Base-by-base conservation (phyloP, 129 eudicot genomes). In the Lonicera japonica region DNA sequence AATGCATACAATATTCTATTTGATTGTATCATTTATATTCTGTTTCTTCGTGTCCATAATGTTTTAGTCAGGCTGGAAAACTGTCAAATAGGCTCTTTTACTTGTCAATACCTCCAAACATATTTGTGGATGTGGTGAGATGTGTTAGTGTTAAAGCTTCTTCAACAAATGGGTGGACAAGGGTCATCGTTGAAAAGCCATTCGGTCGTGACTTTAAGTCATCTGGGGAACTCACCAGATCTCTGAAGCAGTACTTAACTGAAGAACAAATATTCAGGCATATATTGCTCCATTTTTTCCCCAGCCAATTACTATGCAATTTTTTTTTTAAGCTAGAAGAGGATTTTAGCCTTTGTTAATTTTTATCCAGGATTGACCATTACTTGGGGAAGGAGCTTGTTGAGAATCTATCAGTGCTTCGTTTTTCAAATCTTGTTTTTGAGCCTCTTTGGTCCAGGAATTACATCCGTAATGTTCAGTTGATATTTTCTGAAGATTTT, bases 201-300 rank as follows among this genome's bases (percentile, higher is more conserved):
- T 87, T 91, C 64, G 98, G 96, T 48, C 94, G 95, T 41, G 98
- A 91, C 61, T 76, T 80, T 13, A 84, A 84, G 73, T 82, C 98
- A 1, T 91, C 98, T 52, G 75, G 81, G 21, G 96, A 84, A 82
- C 71, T 91, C 56, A 91, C 98, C 14, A 79, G 81, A 73, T 82
- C 74, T 64, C 78, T 91, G 54, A 91, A 91, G 67, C 70, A 68
- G 79, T 84, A 87, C 78, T 72, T 91, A 20, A 73, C 61, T 1
- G 98, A 91, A 81, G 98, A 91, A 61, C 98, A 91, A 80, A 91
- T 91, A 56, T 91, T 87, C 75, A 84, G 98, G 98, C 87, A 74
- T 40, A 47, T 54, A 24, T 47, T 9, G 19, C 19, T 46, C 18
- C 14, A 1, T 25, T 64, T 68, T 21, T 39, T 41, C 22, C 1